These are phyloP conservation scores for Mesembryanthemum crystallinum DNA, from an alignment of 148 eudicot genomes.

Conservation along the genomic window DNA sequence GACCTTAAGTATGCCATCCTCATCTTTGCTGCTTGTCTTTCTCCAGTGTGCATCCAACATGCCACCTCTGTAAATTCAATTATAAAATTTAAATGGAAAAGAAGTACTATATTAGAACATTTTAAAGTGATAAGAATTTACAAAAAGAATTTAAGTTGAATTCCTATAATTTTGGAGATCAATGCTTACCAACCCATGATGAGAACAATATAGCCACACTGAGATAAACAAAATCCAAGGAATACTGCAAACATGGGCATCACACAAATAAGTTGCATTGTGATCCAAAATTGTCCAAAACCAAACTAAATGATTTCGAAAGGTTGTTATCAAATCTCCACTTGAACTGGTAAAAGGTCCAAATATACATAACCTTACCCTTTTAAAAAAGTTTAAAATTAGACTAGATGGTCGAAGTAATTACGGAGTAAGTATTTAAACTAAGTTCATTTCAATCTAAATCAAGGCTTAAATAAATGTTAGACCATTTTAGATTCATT, in stretches of 20 bases:
- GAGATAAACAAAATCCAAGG: constrained; percentile 89
- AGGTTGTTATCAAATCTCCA: too few relatives aligned
- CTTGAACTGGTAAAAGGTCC: too few relatives aligned
- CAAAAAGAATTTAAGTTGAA: neutral
- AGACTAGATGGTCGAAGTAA: too few relatives aligned
- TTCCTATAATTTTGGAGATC: neutral
- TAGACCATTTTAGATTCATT: too few relatives aligned
- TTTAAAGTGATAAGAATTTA: too few relatives aligned
- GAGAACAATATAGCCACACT: constrained; percentile 81
- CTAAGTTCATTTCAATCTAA: neutral
- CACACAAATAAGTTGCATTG: neutral
- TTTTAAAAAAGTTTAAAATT: too few relatives aligned
- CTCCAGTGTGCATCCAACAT: constrained; percentile 97
- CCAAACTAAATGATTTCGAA: too few relatives aligned
- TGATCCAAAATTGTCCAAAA: neutral
- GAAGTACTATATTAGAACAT: too few relatives aligned
- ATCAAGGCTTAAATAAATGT: neutral
- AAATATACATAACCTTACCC: too few relatives aligned
- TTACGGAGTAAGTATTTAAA: too few relatives aligned
- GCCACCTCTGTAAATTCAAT: constrained; percentile 57
- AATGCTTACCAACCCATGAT: constrained; percentile 78
- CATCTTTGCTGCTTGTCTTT: constrained; percentile 92
- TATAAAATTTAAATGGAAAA: too few relatives aligned
- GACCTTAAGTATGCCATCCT: constrained; percentile 84
- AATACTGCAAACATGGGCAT: constrained; percentile 58